These are phyloP conservation scores for Venustampulla echinocandica DNA, from an alignment of 495 filamentous ascomycete species.

Conservation along the genomic window DNA sequence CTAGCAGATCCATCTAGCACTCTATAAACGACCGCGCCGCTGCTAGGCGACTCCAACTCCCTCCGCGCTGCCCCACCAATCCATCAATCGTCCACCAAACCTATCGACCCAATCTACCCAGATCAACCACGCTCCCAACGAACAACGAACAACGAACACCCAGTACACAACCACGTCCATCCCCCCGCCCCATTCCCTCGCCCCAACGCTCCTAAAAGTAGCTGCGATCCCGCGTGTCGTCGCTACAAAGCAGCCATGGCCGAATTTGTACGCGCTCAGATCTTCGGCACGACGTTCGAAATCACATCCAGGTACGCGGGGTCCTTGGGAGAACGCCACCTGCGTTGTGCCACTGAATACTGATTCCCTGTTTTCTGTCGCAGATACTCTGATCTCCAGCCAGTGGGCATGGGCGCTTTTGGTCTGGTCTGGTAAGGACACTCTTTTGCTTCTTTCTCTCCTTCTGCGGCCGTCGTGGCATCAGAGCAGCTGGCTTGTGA, in stretches of 20 bases:
- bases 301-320: constrained; percentile 86
- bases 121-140: too few relatives aligned
- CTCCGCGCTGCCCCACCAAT: too few relatives aligned
- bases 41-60: too few relatives aligned
- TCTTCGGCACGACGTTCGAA: constrained; percentile 99
- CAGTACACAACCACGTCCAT: background rate
- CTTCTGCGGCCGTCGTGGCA: too few relatives aligned
- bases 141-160: too few relatives aligned
- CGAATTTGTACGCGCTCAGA: constrained; percentile 98
- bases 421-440: constrained; percentile 84
- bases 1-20: too few relatives aligned
- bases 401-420: constrained; percentile 98
- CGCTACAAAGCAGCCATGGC: constrained; percentile 67
- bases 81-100: too few relatives aligned
- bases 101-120: too few relatives aligned
- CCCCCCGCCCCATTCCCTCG: background rate
- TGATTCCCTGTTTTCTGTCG: constrained; percentile 8
- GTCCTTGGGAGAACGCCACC: constrained; percentile 12
- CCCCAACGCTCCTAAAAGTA: too few relatives aligned
- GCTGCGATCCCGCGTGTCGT: too few relatives aligned
- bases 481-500: background rate
- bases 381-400: constrained; percentile 95
- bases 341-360: constrained; percentile 4
- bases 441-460: background rate
- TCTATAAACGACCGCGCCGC: too few relatives aligned